These are phyloP conservation scores for Rugosomyces carneus DNA, from an alignment of 1,284 basidiomycete species.

Conservation along the genomic window DNA sequence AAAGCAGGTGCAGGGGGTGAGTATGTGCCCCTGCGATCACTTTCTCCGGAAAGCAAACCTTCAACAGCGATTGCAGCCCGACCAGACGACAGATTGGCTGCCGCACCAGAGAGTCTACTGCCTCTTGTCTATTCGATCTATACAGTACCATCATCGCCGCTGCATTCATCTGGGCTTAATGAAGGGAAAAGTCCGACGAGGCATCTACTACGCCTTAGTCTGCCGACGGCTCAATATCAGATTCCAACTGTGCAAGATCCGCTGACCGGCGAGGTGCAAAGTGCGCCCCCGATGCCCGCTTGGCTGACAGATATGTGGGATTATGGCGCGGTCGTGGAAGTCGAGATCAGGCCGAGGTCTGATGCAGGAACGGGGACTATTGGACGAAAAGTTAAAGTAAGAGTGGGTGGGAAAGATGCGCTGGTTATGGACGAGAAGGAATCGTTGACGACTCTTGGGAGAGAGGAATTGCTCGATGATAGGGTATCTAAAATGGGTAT, in stretches of 20 bases:
- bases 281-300: conserved; percentile 60
- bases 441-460: conserved; percentile 56
- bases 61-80: background rate
- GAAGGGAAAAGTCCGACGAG: conserved; percentile 51
- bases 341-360: conserved; percentile 20
- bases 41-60: background rate
- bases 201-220: conserved; percentile 67
- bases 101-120: conserved; percentile 24
- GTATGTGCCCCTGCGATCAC: conserved; percentile 13
- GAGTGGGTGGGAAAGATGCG: conserved; percentile 51
- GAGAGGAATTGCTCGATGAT: conserved; percentile 69
- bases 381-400: conserved; percentile 29
- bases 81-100: background rate
- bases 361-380: conserved; percentile 9
- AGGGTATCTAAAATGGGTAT: conserved; percentile 55
- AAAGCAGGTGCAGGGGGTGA: conserved; percentile 20
- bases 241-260: conserved; percentile 73
- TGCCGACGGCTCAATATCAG: conserved; percentile 81
- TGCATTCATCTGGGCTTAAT: conserved; percentile 68
- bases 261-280: conserved; percentile 64
- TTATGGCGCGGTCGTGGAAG: conserved; percentile 42
- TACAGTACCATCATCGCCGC: conserved; percentile 72
- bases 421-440: conserved; percentile 70
- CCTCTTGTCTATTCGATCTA: conserved; percentile 53
- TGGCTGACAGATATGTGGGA: conserved; percentile 73